phyloP scores from a whole-genome alignment of 352 stramenopile genomes.

The Phytophthora sansomeana region DNA sequence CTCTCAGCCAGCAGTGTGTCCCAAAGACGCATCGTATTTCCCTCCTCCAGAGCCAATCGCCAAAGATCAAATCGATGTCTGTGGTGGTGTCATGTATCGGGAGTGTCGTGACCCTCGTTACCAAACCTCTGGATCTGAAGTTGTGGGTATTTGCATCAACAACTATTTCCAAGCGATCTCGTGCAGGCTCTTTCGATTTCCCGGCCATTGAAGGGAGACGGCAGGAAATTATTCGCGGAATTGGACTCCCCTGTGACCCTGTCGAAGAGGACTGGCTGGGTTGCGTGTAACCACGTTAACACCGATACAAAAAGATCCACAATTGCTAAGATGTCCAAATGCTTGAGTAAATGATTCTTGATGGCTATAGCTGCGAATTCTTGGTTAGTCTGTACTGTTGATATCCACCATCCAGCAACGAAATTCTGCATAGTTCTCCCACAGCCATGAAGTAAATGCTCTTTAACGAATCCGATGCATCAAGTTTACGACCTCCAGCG shows the following conservation, averaged over 20 bases:
- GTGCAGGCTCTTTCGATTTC: slow-evolving; percentile 3
- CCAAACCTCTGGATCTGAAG: neutral
- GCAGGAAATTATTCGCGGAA: slow-evolving; percentile 7
- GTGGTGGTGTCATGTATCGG: slow-evolving; percentile 15
- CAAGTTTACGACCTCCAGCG: too few species aligned
- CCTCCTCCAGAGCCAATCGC: neutral
- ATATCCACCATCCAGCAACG: too few species aligned
- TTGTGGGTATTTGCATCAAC: slow-evolving; percentile 17
- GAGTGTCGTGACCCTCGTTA: neutral
- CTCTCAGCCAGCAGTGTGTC: slow-evolving; percentile 1
- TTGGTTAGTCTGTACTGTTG: too few species aligned
- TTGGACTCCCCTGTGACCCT: slow-evolving; percentile 9
- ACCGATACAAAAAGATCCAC: too few species aligned
- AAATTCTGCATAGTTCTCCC: too few species aligned
- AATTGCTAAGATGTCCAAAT: too few species aligned
- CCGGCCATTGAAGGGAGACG: slow-evolving; percentile 3
- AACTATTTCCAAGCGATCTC: slow-evolving; percentile 19
- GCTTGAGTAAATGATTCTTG: too few species aligned
- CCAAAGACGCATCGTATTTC: neutral
- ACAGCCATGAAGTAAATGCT: too few species aligned
- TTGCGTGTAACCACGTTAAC: neutral
- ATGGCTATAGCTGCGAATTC: too few species aligned
- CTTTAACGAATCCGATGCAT: too few species aligned
- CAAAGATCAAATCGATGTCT: slow-evolving; percentile 10
- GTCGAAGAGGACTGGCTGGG: slow-evolving; percentile 17